Evolutionary conservation across 2,329 filamentous ascomycete species (phyloP), one percentile per base, ranked within the genome.

Genomic region (Lanzia echinophila): DNA sequence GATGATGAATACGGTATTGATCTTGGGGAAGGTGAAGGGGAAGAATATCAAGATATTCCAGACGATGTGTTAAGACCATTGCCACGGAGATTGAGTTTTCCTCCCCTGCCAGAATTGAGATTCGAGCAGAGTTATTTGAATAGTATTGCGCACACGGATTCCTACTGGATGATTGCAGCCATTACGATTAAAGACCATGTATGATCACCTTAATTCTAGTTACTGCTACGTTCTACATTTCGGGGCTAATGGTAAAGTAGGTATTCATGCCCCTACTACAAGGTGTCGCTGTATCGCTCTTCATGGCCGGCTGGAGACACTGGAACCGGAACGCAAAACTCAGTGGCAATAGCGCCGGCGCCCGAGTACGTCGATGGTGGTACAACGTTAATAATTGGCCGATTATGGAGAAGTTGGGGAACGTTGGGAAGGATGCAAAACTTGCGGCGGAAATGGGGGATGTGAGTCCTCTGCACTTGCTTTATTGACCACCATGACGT

Each of bases 111-210:
- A 3, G 94, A 99, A 73, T 75, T 99, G 61, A 83, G 94, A 42
- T 97, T 97, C 72, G 94, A 99, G 74, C 94, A 99, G 79, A 96
- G 91, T 77, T 99, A 99, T 71, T 79, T 99, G 53, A 86, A 88
- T 64, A 95, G 90, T 72, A 87, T 99, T 63, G 81, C 86, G 60
- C 78, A 82, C 53, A 90, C 90, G 34, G 82, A 94, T 61, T 84
- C 82, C 22, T 91, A 85, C 83, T 85, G 87, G 74, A 82, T 83
- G 68, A 81, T 99, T 32, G 78, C 81, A 7, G 87, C 86, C 74
- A 92, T 99, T 62, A 99, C 94, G 17, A 70, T 88, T 34, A 79
- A 89, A 65, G 94, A 99, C 71, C 94, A 96, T 81, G 87, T 94
- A 74, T 47, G 70, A 63, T 32, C 43, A 11, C 11, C n/a, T 19